phyloP scores from a whole-genome alignment of 2,329 filamentous ascomycete species.

The Ophiocordyceps sinensis region DNA sequence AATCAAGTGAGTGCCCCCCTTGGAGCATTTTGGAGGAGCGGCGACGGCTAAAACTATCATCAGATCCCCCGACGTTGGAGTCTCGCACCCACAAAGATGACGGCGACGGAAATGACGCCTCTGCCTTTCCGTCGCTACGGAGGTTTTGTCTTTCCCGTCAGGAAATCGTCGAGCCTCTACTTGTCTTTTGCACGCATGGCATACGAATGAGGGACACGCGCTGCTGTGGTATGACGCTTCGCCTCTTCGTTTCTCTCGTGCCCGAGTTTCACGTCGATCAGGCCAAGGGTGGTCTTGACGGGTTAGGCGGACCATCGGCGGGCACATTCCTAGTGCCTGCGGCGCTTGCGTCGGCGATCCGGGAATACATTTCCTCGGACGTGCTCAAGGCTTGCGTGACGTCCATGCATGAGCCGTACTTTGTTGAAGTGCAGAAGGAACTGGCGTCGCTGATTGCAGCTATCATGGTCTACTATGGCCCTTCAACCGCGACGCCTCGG shows the following conservation, averaged over 20 bases:
- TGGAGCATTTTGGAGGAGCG: no score
- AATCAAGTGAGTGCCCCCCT: constrained; percentile 36
- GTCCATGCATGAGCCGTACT: constrained; percentile 88
- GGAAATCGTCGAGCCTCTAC: constrained; percentile 69
- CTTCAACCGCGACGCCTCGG: constrained; percentile 54
- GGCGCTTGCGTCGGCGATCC: constrained; percentile 50
- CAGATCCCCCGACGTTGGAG: constrained; percentile 18
- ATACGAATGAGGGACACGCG: constrained; percentile 82
- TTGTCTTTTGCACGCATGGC: constrained; percentile 83
- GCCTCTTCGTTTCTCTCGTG: constrained; percentile 74
- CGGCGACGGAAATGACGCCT: constrained; percentile 12
- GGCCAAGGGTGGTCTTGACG: constrained; percentile 6
- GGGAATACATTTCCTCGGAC: constrained; percentile 80
- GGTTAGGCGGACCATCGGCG: constrained; percentile 13
- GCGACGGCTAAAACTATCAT: not conserved
- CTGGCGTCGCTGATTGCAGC: constrained; percentile 76
- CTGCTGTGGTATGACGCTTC: constrained; percentile 72
- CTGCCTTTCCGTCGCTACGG: constrained; percentile 47
- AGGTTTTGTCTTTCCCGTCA: constrained; percentile 71
- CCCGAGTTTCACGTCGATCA: constrained; percentile 58
- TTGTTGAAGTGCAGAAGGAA: constrained; percentile 90
- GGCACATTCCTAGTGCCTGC: constrained; percentile 32
- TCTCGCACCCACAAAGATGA: constrained; percentile 12
- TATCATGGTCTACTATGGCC: constrained; percentile 65
- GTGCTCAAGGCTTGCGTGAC: constrained; percentile 83